Evolutionary conservation across 805 yeast genomes (phyloP).

Genomic region (Cyberlindnera saturnus): DNA sequence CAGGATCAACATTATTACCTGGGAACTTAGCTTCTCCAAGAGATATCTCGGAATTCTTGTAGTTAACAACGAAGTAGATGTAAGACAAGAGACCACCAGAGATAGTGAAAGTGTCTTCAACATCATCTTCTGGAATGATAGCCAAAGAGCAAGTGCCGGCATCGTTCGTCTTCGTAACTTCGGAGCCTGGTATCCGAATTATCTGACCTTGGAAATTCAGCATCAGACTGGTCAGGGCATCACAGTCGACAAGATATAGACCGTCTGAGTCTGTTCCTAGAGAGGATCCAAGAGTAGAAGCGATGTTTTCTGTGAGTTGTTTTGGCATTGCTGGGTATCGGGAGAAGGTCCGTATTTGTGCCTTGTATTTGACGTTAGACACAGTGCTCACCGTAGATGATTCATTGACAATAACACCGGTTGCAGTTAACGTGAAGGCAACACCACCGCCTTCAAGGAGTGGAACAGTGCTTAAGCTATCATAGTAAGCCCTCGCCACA

Average conservation of each 20-base stretch:
- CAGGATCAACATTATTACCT: slow-evolving; percentile 7
- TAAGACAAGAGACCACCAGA: slow-evolving; percentile 10
- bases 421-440: slow-evolving; percentile 9
- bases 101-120: slow-evolving; percentile 4
- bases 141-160: slow-evolving; percentile 12
- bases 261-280: slow-evolving; percentile 5
- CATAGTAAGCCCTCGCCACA: slow-evolving; percentile 7
- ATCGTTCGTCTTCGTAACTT: slow-evolving; percentile 6
- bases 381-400: slow-evolving; percentile 4
- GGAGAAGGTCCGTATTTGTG: slow-evolving; percentile 5
- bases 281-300: slow-evolving; percentile 1
- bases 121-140: slow-evolving; percentile 4
- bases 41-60: slow-evolving; percentile 5
- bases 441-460: slow-evolving; percentile 2
- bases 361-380: slow-evolving; percentile 4
- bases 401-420: slow-evolving; percentile 2
- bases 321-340: slow-evolving; percentile 9
- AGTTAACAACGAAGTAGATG: slow-evolving; percentile 10
- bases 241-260: slow-evolving; percentile 8
- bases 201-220: slow-evolving; percentile 12
- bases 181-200: slow-evolving; percentile 5
- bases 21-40: slow-evolving; percentile 12
- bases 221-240: not conserved
- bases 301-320: slow-evolving; percentile 5
- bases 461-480: slow-evolving; percentile 8